Percentiles rank a stretch among this genome's conserved stretches.
Conservation (phyloP, 176 grass and related monocot species). For the Eragrostis curvula region DNA sequence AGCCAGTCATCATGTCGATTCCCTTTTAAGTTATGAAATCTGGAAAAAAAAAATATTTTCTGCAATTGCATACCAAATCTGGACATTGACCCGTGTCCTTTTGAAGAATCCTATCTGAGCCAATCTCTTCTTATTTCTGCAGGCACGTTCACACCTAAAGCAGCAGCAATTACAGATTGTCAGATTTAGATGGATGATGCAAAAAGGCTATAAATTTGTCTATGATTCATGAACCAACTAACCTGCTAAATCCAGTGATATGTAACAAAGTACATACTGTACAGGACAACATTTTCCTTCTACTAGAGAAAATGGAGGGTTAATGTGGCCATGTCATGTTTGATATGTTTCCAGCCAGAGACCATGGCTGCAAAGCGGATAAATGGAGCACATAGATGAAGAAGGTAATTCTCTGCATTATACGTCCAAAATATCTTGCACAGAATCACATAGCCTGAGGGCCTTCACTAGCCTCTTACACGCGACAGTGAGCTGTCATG, state of each 20-base stretch:
- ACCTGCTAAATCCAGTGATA: background rate
- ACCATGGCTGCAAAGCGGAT: slow-evolving; percentile 52
- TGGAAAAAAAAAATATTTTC: background rate
- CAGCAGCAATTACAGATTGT: background rate
- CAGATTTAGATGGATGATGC: slow-evolving; percentile 17
- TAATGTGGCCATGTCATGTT: slow-evolving; percentile 34
- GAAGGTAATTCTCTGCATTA: slow-evolving; percentile 43
- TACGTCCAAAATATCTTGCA: slow-evolving; percentile 55
- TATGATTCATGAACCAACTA: background rate
- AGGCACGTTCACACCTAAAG: slow-evolving; percentile 13
- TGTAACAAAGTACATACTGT: background rate
- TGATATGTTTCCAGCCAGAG: slow-evolving; percentile 52
- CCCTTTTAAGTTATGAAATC: background rate
- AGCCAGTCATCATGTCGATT: background rate
- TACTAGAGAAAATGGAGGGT: background rate
- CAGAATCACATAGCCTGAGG: slow-evolving; percentile 33
- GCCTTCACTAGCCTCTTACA: slow-evolving; percentile 25
- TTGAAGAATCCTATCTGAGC: slow-evolving; percentile 18
- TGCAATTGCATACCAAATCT: background rate
- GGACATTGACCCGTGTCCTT: background rate
- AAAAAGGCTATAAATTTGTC: no score
- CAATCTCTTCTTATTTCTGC: background rate
- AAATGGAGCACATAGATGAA: slow-evolving; percentile 51
- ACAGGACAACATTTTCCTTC: background rate
- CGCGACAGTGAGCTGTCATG: slow-evolving; percentile 43